These are phyloP conservation scores for Eutrema heterophyllum DNA, from an alignment of 345 rosid genomes.

Conservation along the genomic window DNA sequence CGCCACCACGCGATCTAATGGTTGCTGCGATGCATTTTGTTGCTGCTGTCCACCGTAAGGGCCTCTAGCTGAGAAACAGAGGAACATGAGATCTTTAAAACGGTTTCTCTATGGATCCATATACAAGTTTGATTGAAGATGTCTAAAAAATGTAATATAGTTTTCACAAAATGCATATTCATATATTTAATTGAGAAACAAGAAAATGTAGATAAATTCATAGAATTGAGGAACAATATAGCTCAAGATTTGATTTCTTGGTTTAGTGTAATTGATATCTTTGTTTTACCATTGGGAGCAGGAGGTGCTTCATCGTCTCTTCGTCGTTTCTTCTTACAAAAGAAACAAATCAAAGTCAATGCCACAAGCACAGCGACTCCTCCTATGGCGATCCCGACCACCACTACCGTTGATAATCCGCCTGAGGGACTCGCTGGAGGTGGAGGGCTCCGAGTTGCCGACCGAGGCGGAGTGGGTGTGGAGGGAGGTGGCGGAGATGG, in stretches of 20 bases:
- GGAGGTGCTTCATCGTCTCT: conserved; percentile 39
- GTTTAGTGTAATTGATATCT: not conserved
- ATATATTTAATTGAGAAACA: not conserved
- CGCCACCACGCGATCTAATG: conserved; percentile 28
- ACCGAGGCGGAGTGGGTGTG: conserved; percentile 26
- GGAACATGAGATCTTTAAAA: not conserved
- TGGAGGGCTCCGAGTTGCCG: conserved; percentile 26
- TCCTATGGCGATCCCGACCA: conserved; percentile 55
- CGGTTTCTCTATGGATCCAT: not conserved
- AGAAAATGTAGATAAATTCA: conserved; percentile 2
- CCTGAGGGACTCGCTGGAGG: conserved; percentile 9
- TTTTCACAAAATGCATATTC: not conserved
- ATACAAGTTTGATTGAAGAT: not conserved
- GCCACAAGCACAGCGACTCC: conserved; percentile 48
- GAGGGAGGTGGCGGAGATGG: conserved; percentile 37
- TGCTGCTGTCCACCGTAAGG: conserved; percentile 53
- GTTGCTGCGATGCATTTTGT: conserved; percentile 45
- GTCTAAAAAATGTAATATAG: not conserved
- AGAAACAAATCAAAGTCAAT: conserved; percentile 39
- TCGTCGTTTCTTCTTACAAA: conserved; percentile 51
- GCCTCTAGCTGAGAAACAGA: conserved; percentile 38
- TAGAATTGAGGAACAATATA: not conserved
- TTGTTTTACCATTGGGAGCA: conserved; percentile 5
- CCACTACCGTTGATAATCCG: conserved; percentile 41
- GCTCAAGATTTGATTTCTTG: not conserved